These are phyloP conservation scores for Debaryomycetaceae sp. DNA, from an alignment of 1,139 yeast genomes.

Conservation along the genomic window DNA sequence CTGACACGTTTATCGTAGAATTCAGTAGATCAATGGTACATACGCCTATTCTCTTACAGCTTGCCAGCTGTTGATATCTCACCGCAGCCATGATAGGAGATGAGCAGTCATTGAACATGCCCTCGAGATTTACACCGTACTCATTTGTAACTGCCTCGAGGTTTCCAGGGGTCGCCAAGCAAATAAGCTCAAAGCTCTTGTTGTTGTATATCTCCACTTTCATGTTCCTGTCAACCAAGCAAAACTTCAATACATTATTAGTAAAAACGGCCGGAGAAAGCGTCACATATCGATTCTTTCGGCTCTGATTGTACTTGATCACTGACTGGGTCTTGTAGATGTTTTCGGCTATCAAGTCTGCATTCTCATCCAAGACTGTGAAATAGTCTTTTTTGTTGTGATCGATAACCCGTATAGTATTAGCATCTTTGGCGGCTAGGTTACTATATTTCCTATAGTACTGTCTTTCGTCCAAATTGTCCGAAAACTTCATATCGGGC, in stretches of 20 bases:
- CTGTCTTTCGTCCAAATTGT: slow-evolving; percentile 58
- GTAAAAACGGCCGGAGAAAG: slow-evolving; percentile 71
- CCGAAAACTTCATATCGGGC: slow-evolving; percentile 73
- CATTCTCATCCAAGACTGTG: slow-evolving; percentile 74
- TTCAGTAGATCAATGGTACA: slow-evolving; percentile 76
- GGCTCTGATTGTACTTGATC: slow-evolving; percentile 50
- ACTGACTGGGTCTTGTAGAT: slow-evolving; percentile 83
- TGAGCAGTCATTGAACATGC: slow-evolving; percentile 55
- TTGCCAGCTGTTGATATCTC: slow-evolving; percentile 48
- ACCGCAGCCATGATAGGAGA: slow-evolving; percentile 76
- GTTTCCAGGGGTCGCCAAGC: slow-evolving; percentile 88
- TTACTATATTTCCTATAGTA: slow-evolving; percentile 58
- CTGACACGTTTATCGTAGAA: slow-evolving; percentile 65
- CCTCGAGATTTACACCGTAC: slow-evolving; percentile 62
- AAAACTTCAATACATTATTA: slow-evolving; percentile 56
- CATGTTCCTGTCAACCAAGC: slow-evolving; percentile 64
- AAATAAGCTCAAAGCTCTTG: slow-evolving; percentile 54
- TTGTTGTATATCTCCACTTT: slow-evolving; percentile 74
- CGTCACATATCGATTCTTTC: slow-evolving; percentile 64
- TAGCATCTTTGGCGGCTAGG: slow-evolving; percentile 45
- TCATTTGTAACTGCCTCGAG: slow-evolving; percentile 45
- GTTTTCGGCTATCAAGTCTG: slow-evolving; percentile 74
- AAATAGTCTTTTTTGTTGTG: slow-evolving; percentile 69
- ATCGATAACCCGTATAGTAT: slow-evolving; percentile 65
- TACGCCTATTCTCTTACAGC: slow-evolving; percentile 60